Percentiles rank a stretch among this genome's conserved stretches.
Conservation (phyloP, 768 basidiomycete genomes). For the Fistulinella prunicolor region DNA sequence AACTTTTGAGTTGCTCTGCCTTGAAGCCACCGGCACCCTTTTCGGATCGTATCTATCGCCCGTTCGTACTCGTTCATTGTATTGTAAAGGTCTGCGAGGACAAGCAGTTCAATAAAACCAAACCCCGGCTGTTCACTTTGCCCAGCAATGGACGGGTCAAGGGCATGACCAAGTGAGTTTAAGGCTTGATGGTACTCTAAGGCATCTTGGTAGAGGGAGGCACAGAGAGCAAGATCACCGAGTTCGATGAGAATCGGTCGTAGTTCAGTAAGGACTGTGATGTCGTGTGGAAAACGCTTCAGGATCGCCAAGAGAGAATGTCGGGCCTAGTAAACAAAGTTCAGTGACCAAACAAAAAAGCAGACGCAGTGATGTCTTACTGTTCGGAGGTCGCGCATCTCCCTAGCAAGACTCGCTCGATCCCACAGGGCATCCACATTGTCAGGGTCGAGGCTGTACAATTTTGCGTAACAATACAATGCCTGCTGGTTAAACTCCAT, state of each 20-base stretch:
- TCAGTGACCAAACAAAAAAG: not conserved
- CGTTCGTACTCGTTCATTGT: conserved; percentile 63
- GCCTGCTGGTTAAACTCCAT: conserved; percentile 80
- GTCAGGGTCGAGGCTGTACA: conserved; percentile 70
- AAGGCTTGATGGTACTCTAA: conserved; percentile 61
- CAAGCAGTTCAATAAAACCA: conserved; percentile 61
- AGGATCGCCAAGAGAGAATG: conserved; percentile 28
- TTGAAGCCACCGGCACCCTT: conserved; percentile 90
- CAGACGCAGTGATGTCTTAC: conserved; percentile 37
- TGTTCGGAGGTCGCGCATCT: conserved; percentile 65
- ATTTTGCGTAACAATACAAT: conserved; percentile 87
- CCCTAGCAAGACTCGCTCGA: conserved; percentile 75
- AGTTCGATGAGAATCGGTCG: conserved; percentile 52
- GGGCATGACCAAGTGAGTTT: conserved; percentile 42
- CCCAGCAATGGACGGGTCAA: conserved; percentile 17
- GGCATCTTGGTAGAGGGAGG: conserved; percentile 66
- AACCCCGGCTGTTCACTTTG: conserved; percentile 14
- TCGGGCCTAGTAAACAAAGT: conserved; percentile 17
- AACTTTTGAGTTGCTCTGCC: conserved; percentile 66
- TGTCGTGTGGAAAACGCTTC: conserved; percentile 55
- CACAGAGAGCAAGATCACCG: conserved; percentile 61
- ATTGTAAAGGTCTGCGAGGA: conserved; percentile 83
- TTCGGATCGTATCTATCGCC: conserved; percentile 65
- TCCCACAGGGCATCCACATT: conserved; percentile 91
- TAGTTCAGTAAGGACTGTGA: conserved; percentile 74